Conservation (phyloP, 345 rosid species). For the Gossypium sturtianum region DNA sequence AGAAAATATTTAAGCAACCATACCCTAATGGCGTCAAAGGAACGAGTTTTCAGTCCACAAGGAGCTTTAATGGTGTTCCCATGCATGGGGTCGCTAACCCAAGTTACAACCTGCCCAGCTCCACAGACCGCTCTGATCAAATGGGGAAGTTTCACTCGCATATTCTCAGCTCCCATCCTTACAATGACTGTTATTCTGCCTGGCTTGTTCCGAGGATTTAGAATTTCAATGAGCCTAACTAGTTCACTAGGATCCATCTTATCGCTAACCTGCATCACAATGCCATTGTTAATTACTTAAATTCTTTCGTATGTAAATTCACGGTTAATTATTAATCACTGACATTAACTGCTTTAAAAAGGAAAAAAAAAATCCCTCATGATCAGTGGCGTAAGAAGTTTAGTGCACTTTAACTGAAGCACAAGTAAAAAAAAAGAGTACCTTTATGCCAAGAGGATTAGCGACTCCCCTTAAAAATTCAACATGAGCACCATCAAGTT, state of each 20-base stretch:
- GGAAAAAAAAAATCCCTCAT: background rate
- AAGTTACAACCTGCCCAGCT: conserved; percentile 33
- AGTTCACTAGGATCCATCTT: conserved; percentile 41
- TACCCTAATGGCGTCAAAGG: conserved; percentile 39
- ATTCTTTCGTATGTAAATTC: background rate
- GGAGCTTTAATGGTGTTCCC: conserved; percentile 42
- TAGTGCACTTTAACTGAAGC: background rate
- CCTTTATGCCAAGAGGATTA: conserved; percentile 40
- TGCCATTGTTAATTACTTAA: background rate
- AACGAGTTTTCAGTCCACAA: conserved; percentile 38
- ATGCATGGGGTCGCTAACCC: conserved; percentile 41
- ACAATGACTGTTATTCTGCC: conserved; percentile 36
- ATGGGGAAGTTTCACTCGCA: conserved; percentile 35
- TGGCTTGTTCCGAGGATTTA: conserved; percentile 33
- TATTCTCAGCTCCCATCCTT: conserved; percentile 38
- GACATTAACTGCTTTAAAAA: background rate
- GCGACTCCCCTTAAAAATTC: conserved; percentile 39
- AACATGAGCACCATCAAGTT: conserved; percentile 37
- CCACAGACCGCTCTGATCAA: conserved; percentile 31
- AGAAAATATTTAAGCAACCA: background rate
- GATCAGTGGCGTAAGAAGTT: background rate
- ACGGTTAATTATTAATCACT: background rate
- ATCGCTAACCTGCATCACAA: conserved; percentile 26
- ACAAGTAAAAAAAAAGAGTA: background rate
- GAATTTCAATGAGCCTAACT: conserved; percentile 31